Base-by-base conservation (phyloP, 495 filamentous ascomycete species). In the Neurospora cerealis region DNA sequence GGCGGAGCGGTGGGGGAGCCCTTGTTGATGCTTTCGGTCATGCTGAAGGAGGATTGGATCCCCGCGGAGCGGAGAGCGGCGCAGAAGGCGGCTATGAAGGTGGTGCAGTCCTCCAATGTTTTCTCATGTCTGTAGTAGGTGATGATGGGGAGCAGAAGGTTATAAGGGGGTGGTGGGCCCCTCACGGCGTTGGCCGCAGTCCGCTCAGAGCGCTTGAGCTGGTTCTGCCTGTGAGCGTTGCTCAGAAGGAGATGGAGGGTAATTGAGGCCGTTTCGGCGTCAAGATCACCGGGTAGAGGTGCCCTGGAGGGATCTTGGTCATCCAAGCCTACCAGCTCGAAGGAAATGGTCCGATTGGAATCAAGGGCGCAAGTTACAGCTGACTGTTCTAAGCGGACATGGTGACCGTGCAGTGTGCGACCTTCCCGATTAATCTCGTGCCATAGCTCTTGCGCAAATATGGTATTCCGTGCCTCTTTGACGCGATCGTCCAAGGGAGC, bases 371-470 rank as follows among this genome's bases (percentile, higher is more conserved):
- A 88, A n/a, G 80, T 88, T 54, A 91, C 84, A 54, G 84, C 83
- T 72, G 87, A 89, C 38, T 88, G 86, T 37, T 86, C 84, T 5
- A 89, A 85, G 19, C 86, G 88, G 13, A 97, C 90, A 10, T 90
- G 87, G 32, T 89, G 88, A 54, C 87, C 87, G 11, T 89, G 85
- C 44, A 96, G 82, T 0, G 86, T 83, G 7, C 93, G 89, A 3
- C 92, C 90, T 82, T 99, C 96, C 13, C 92, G 88, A 69, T 91
- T 89, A 28, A 99, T 81, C 81, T 98, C 96, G 75, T 97, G 90
- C 86, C 94, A 97, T n/a, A 99, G 82, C 79, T 99, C 96, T 77
- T 97, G 91, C 71, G 95, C 92, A 78, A 93, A 98, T 2, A 97
- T 85, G 72, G 92, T 94, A 80, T 99, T 92, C 37, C 95, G 90